Evolutionary conservation across 306 rosid species (phyloP), one percentile per base, ranked within the genome.

Genomic region (Betula pendula): DNA sequence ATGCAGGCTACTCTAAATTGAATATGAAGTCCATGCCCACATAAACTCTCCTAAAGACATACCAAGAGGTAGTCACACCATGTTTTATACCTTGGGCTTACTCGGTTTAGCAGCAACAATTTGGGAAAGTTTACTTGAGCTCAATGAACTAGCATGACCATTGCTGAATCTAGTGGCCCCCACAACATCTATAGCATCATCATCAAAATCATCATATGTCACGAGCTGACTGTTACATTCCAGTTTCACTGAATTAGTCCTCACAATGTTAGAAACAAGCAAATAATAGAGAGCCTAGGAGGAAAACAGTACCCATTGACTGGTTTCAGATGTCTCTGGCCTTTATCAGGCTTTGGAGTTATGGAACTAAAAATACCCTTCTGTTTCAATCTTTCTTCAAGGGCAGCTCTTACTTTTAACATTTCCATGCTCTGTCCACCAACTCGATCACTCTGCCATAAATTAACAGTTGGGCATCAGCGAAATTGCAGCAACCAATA

Each of bases 361-460:
- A 71, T 71, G 49, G 90, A 84, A 43, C 85, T 80, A 53, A 83
- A 78, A 70, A 86, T 73, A 71, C 90, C 96, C 89, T 88, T 85
- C 73, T 90, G 87, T 82, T 87, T 92, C 86, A 90, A 81, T 38
- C 85, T 92, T 87, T 89, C 45, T 33, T 88, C 96, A 11, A 90
- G 97, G 53, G 90, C 87, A 70, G 93, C 95, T 88, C 97, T 92
- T 35, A 88, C 85, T 84, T 87, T 90, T 15, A 94, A 79, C 95
- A 92, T 94, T 87, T 84, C 88, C 87, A 85, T 82, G 87, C 97
- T 94, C 80, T 86, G 92, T 43, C 56, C 60, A 40, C 90, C 88
- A 81, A 94, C 73, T 69, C 70, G 85, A 70, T 84, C 86, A 78
- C 82, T 86, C 97, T 92, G 84, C 76, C 77, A 86, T 77, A 76